These are phyloP conservation scores for Santalum album DNA, from an alignment of 164 flowering plant species.

Conservation along the genomic window DNA sequence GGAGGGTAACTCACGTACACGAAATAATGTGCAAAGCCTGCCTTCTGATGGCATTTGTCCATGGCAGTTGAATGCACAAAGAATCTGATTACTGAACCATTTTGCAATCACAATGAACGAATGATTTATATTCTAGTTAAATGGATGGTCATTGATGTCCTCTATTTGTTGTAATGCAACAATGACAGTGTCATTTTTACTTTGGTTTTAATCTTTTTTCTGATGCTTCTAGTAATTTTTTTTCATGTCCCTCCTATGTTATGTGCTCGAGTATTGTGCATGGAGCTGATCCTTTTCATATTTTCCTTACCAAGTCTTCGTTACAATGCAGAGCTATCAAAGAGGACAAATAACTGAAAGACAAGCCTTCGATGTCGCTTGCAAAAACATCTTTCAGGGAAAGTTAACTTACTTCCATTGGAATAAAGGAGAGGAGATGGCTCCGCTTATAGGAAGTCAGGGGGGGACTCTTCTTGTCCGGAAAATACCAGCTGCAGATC, in stretches of 20 bases:
- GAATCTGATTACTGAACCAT: no score
- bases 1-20: no score
- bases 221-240: no score
- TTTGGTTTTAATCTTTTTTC: no score
- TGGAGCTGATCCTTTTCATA: background rate
- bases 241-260: background rate
- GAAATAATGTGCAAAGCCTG: no score
- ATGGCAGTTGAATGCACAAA: no score
- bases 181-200: no score
- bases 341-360: background rate
- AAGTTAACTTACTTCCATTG: background rate
- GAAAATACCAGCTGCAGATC: background rate
- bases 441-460: background rate
- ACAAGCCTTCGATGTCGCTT: background rate
- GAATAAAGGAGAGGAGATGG: constrained; percentile 1
- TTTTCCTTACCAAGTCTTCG: background rate
- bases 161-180: no score
- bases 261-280: background rate
- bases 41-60: no score
- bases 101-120: no score
- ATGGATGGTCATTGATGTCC: no score
- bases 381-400: background rate
- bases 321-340: background rate
- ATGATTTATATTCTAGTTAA: no score
- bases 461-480: constrained; percentile 2